These are phyloP conservation scores for Eutypa lata DNA, from an alignment of 2,329 filamentous ascomycete genomes.

Conservation along the genomic window DNA sequence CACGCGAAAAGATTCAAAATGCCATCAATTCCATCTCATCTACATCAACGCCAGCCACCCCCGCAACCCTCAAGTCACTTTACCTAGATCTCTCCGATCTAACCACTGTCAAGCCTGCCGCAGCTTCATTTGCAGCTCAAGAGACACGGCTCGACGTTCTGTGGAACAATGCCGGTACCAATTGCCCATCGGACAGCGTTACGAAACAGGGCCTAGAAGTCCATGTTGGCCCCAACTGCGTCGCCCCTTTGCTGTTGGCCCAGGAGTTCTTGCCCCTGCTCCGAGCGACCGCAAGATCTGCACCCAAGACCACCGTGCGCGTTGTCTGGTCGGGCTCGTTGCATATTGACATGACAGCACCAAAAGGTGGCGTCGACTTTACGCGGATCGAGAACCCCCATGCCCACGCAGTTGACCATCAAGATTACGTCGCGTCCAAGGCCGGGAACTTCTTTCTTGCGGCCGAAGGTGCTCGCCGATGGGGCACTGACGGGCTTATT, in stretches of 20 bases:
- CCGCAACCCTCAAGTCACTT: background rate
- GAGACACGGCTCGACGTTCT: background rate
- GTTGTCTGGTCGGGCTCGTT: too few relatives aligned
- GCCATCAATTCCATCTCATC: conserved; percentile 1
- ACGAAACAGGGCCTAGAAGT: background rate
- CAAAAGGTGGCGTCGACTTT: too few relatives aligned
- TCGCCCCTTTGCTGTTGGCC: conserved; percentile 6
- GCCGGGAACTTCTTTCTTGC: too few relatives aligned
- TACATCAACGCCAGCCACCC: background rate
- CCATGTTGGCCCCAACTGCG: conserved; percentile 2
- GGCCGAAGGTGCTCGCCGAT: too few relatives aligned
- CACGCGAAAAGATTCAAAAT: background rate
- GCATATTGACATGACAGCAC: too few relatives aligned
- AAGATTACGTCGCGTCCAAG: too few relatives aligned
- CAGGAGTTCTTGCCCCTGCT: conserved; percentile 1
- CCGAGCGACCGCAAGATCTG: background rate
- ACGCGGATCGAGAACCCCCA: too few relatives aligned
- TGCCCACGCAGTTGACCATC: too few relatives aligned
- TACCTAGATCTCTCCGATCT: background rate
- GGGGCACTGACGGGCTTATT: too few relatives aligned
- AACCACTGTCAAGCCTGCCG: background rate
- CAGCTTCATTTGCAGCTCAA: background rate
- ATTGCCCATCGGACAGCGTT: background rate
- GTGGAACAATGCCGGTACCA: background rate
- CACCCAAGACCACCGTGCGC: too few relatives aligned